Conservation (phyloP, 2,329 filamentous ascomycete genomes). For the Drechslera avenae region DNA sequence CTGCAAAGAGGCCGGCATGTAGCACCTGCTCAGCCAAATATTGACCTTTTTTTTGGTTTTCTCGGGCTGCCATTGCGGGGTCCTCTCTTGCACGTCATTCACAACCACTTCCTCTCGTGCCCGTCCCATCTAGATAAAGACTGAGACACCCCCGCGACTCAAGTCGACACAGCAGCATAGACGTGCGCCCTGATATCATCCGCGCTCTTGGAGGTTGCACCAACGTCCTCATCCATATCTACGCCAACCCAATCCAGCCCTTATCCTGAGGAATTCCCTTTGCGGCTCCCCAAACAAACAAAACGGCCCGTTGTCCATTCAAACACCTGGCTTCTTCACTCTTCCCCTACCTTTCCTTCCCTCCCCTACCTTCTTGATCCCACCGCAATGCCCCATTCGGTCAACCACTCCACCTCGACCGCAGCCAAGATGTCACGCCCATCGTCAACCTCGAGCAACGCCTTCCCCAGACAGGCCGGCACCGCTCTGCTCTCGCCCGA, state of each 20-base stretch:
- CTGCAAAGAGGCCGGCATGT: conserved; percentile 1
- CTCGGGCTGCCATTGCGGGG: conserved; percentile 1
- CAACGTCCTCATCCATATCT: conserved; percentile 35
- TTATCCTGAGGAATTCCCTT: conserved; percentile 29
- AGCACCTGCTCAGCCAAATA: not conserved
- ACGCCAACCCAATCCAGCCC: conserved; percentile 26
- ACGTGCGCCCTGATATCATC: conserved; percentile 17
- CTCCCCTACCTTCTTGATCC: conserved; percentile 8
- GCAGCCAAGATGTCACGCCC: conserved; percentile 44
- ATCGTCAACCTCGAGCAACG: conserved; percentile 43
- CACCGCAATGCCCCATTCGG: conserved; percentile 44
- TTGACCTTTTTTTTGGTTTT: not conserved
- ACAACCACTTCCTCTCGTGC: too few relatives aligned
- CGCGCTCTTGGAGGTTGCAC: conserved; percentile 28
- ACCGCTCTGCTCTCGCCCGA: conserved; percentile 38
- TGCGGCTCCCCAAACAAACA: conserved; percentile 33
- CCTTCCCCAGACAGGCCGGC: conserved; percentile 45
- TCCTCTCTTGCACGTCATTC: conserved; percentile 1
- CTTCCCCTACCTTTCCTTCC: too few relatives aligned
- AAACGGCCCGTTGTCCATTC: conserved; percentile 9
- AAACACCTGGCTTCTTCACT: conserved; percentile 20
- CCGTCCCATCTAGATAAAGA: conserved; percentile 9
- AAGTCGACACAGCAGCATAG: conserved; percentile 19
- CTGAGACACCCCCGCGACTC: conserved; percentile 8
- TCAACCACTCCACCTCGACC: conserved; percentile 39